Conservation (phyloP, 1,139 yeast genomes). For the Hyphopichia buzzinii region DNA sequence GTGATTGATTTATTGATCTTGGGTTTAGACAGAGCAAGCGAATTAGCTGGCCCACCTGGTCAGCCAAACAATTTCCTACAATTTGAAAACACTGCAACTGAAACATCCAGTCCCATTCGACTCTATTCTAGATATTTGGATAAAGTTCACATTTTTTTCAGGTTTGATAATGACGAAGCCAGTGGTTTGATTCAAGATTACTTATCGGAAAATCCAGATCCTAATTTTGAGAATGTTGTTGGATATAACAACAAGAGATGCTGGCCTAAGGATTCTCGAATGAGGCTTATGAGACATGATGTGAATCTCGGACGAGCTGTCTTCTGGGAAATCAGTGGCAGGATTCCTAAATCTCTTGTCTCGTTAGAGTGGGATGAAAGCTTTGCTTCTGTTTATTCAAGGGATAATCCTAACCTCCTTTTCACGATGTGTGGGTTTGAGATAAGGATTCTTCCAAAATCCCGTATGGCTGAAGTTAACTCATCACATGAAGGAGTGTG, state of each 20-base stretch:
- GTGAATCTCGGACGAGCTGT: slow-evolving; percentile 91
- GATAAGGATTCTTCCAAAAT: slow-evolving; percentile 78
- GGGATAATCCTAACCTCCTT: slow-evolving; percentile 82
- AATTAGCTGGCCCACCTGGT: slow-evolving; percentile 76
- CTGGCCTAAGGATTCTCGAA: slow-evolving; percentile 92
- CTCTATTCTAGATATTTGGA: slow-evolving; percentile 83
- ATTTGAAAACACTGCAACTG: slow-evolving; percentile 57
- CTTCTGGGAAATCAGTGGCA: slow-evolving; percentile 82
- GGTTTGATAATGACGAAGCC: slow-evolving; percentile 72
- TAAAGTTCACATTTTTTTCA: slow-evolving; percentile 73
- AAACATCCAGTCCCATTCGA: slow-evolving; percentile 68
- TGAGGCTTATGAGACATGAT: slow-evolving; percentile 89
- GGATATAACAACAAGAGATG: slow-evolving; percentile 88
- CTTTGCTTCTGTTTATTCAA: slow-evolving; percentile 83
- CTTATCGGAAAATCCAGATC: slow-evolving; percentile 85
- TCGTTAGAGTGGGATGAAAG: slow-evolving; percentile 79
- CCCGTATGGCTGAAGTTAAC: slow-evolving; percentile 48
- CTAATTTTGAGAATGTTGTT: slow-evolving; percentile 80
- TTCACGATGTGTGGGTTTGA: slow-evolving; percentile 97
- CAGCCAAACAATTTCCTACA: slow-evolving; percentile 78
- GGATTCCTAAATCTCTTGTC: slow-evolving; percentile 76
- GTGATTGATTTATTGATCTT: slow-evolving; percentile 76
- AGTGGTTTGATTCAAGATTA: slow-evolving; percentile 74
- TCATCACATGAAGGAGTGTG: slow-evolving; percentile 78
- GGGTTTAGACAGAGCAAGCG: slow-evolving; percentile 85